A percentile compares a stretch with the other conserved stretches of the same genome.
These are phyloP conservation scores for Cyberlindnera nakhonratchasimensis DNA, from an alignment of 805 yeast genomes.

Conservation along the genomic window DNA sequence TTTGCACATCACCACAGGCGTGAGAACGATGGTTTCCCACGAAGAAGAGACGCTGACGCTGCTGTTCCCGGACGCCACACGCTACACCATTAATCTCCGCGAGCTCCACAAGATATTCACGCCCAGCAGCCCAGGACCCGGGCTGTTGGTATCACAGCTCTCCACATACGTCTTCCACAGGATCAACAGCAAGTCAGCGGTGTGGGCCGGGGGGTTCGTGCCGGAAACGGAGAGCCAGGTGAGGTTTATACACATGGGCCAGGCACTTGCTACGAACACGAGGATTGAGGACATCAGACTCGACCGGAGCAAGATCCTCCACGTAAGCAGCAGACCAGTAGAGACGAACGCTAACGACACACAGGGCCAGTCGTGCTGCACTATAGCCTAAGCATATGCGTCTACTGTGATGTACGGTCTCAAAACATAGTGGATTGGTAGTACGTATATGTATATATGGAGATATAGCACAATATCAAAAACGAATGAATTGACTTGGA, in stretches of 20 bases:
- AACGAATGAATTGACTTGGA: neutral
- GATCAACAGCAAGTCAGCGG: neutral
- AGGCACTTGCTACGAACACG: conserved; percentile 19
- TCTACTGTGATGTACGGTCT: neutral
- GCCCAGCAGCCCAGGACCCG: neutral
- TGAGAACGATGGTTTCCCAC: neutral
- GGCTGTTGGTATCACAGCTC: conserved; percentile 3
- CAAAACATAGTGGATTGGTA: neutral
- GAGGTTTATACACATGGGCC: conserved; percentile 32
- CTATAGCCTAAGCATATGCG: neutral
- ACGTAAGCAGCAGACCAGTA: conserved; percentile 30
- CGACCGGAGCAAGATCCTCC: conserved; percentile 27
- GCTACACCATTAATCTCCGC: neutral
- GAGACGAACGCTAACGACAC: conserved; percentile 1
- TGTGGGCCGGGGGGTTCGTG: neutral
- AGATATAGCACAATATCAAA: neutral
- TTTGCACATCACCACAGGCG: too few species aligned
- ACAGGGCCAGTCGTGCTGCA: neutral
- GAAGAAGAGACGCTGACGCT: conserved; percentile 3
- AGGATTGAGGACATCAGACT: conserved; percentile 17
- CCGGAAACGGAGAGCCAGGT: conserved; percentile 8
- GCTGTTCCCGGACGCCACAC: conserved; percentile 12
- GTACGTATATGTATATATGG: neutral
- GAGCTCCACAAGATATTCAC: too few species aligned
- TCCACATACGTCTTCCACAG: neutral